A percentile compares a stretch with the other conserved stretches of the same genome.
Conservation (phyloP, 78 protist genomes). For the Acrasis kona region DNA sequence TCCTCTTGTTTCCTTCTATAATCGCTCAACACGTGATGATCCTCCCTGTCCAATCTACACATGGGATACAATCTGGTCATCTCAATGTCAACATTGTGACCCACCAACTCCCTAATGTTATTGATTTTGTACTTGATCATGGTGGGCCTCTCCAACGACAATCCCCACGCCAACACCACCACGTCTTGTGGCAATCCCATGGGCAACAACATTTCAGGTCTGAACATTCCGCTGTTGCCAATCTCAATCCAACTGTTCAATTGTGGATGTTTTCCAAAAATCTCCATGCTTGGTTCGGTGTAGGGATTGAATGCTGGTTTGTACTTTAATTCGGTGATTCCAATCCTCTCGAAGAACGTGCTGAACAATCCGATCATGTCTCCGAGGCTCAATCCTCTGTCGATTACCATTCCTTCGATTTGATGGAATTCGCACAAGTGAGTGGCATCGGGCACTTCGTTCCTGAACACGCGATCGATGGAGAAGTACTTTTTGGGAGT, state of each 20-base stretch:
- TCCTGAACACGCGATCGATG: slow-evolving; percentile 99
- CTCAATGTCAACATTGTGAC: slow-evolving; percentile 88
- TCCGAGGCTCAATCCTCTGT: slow-evolving; percentile 71
- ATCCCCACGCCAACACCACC: slow-evolving; percentile 91
- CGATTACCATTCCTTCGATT: slow-evolving; percentile 94
- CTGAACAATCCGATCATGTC: slow-evolving; percentile 85
- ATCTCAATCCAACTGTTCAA: slow-evolving; percentile 65
- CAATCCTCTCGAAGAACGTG: slow-evolving; percentile 72
- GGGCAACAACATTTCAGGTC: slow-evolving; percentile 98
- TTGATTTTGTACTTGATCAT: slow-evolving; percentile 87
- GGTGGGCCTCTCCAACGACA: slow-evolving; percentile 92
- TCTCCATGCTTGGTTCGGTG: slow-evolving; percentile 99
- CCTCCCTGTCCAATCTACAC: no score
- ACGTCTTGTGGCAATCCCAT: slow-evolving; percentile 97
- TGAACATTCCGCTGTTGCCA: slow-evolving; percentile 92
- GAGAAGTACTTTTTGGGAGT: slow-evolving; percentile 86
- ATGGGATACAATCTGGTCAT: no score
- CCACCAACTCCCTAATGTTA: slow-evolving; percentile 93
- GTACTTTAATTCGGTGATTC: slow-evolving; percentile 75
- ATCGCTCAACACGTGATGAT: no score
- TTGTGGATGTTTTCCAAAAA: slow-evolving; percentile 72
- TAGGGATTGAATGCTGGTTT: slow-evolving; percentile 99
- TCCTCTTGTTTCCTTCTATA: no score
- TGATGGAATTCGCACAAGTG: slow-evolving; percentile 99
- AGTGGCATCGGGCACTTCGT: slow-evolving; percentile 97